Evolutionary conservation across 73 alveolate species (phyloP).

Genomic region (Paramecium caudatum): DNA sequence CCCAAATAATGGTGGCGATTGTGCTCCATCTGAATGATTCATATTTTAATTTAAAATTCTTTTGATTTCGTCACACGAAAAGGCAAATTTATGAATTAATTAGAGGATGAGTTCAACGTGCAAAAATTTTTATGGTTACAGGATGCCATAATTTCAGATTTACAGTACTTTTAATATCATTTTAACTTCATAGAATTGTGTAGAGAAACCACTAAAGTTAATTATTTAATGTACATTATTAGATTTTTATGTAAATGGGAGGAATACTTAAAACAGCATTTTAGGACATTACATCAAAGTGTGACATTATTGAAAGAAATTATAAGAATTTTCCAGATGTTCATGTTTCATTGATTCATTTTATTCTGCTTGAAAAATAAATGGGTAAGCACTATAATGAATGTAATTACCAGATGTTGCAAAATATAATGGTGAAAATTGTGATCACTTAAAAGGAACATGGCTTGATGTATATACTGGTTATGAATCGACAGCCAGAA

Average conservation of each 20-base stretch:
- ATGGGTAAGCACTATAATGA: neutral
- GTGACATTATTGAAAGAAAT: conserved; percentile 44
- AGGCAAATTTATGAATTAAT: conserved; percentile 2
- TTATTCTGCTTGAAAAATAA: conserved; percentile 4
- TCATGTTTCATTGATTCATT: conserved; percentile 12
- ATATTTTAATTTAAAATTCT: conserved; percentile 39
- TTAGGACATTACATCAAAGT: neutral
- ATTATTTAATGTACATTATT: neutral
- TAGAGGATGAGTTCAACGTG: conserved; percentile 14
- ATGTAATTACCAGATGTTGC: neutral
- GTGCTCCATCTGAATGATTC: conserved; percentile 55
- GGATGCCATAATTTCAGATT: neutral
- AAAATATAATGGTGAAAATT: conserved; percentile 29
- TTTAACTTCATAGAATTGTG: neutral
- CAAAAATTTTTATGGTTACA: neutral
- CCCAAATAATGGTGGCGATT: conserved; percentile 40
- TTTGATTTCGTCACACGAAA: conserved; percentile 34
- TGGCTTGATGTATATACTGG: neutral
- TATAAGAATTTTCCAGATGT: neutral
- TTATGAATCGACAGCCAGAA: conserved; percentile 81
- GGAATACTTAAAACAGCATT: conserved; percentile 43
- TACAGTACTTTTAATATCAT: neutral
- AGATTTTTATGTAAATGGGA: conserved; percentile 50
- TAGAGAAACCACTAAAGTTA: conserved; percentile 21
- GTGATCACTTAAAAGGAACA: conserved; percentile 4